A percentile compares a stretch with the other conserved stretches of the same genome.
phyloP scores from a whole-genome alignment of 2,329 filamentous ascomycete genomes.

The Fusarium multiceps region DNA sequence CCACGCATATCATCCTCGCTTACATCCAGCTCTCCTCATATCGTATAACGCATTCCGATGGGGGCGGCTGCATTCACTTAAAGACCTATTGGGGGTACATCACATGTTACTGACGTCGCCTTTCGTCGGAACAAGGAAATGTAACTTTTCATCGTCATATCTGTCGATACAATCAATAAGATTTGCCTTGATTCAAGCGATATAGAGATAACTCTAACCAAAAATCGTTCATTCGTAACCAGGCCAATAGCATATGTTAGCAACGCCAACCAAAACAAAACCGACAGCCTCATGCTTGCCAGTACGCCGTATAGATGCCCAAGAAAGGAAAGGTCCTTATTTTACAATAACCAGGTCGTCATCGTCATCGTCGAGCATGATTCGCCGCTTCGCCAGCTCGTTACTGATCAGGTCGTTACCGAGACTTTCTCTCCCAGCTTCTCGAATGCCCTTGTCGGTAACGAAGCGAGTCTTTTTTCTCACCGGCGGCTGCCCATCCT shows the following conservation, averaged over 20 bases:
- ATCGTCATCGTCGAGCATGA: conserved; percentile 58
- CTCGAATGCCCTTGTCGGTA: conserved; percentile 79
- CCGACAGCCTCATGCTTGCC: conserved; percentile 31
- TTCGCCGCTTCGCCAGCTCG: conserved; percentile 55
- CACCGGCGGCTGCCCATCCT: conserved; percentile 57
- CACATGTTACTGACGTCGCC: conserved; percentile 14
- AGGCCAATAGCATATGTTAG: conserved; percentile 29
- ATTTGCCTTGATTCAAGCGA: conserved; percentile 31
- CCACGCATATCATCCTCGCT: not conserved
- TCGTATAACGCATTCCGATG: not conserved
- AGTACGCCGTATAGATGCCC: conserved; percentile 27
- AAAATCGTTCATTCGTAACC: conserved; percentile 43
- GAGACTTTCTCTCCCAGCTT: conserved; percentile 80
- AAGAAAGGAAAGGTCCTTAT: conserved; percentile 25
- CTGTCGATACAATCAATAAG: conserved; percentile 18
- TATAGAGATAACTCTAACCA: conserved; percentile 34
- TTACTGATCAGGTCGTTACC: conserved; percentile 67
- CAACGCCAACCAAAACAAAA: conserved; percentile 35
- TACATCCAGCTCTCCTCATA: not conserved
- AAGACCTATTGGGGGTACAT: conserved; percentile 2
- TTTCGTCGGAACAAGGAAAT: not conserved
- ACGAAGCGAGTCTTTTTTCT: conserved; percentile 84
- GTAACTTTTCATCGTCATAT: not conserved
- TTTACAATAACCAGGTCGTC: conserved; percentile 64
- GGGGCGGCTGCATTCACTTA: conserved; percentile 4